phyloP scores from a whole-genome alignment of 768 basidiomycete genomes.

The Sporobolomyces pararoseus region DNA sequence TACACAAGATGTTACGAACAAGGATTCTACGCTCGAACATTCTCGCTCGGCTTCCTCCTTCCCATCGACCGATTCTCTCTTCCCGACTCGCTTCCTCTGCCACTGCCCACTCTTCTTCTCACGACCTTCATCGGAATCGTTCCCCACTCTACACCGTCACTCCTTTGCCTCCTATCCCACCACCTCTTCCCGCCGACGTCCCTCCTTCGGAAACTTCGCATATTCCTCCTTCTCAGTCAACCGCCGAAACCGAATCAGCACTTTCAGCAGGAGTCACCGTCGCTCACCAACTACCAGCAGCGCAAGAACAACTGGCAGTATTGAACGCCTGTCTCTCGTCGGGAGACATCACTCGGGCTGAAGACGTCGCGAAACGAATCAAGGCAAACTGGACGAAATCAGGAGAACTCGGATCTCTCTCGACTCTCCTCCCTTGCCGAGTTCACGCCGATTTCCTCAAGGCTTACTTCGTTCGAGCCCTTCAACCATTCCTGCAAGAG shows the following conservation, averaged over 20 bases:
- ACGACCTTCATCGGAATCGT: constrained; percentile 6
- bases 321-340: constrained; percentile 79
- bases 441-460: constrained; percentile 45
- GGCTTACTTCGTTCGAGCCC: constrained; percentile 38
- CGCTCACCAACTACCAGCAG: constrained; percentile 60
- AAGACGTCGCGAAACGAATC: constrained; percentile 65
- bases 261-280: constrained; percentile 28
- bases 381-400: constrained; percentile 47
- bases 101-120: neutral
- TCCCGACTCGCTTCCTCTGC: constrained; percentile 3
- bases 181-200: constrained; percentile 37
- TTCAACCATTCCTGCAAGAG: constrained; percentile 19
- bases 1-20: constrained; percentile 1
- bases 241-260: neutral
- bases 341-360: constrained; percentile 73
- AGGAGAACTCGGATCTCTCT: constrained; percentile 10
- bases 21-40: neutral
- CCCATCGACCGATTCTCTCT: neutral
- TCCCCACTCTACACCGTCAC: constrained; percentile 28
- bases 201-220: constrained; percentile 7
- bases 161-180: constrained; percentile 34
- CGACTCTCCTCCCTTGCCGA: constrained; percentile 32
- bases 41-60: neutral
- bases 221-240: neutral
- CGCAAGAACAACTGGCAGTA: constrained; percentile 68